Base-by-base conservation (phyloP, 257 asterid genomes). In the Catharanthus roseus region DNA sequence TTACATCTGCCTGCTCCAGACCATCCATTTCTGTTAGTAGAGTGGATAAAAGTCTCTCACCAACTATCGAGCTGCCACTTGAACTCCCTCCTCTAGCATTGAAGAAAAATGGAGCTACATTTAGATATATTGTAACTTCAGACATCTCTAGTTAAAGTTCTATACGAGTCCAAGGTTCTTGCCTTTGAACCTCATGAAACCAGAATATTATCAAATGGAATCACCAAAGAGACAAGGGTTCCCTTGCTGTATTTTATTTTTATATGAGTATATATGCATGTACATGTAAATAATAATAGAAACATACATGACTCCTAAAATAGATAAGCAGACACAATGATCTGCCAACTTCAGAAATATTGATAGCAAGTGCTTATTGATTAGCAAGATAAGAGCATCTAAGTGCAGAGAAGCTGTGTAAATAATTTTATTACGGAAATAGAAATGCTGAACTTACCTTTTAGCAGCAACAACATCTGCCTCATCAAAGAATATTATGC, bases 1-100 rank as follows among this genome's bases (percentile, higher is more conserved):
- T 81, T 75, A 93, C 99, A 73, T 89, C 90, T 76, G 92, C 86
- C 87, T 93, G 93, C 82, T 91, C 97, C 77, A 93, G 75, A 70
- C 99, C 99, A 78, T 93, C 99, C 97, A 93, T 93, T 85, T 93
- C 99, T 1, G 99, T 93, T 53, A 93, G 87, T 79, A 93, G 79
- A 45, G 99, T 93, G 44, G 99, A 86, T 61, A 93, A 77, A 71
- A 93, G 96, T 70, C 95, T 85, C 85, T 93, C 99, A 44, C 96
- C 96, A 47, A 86, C 96, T n/a, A 82, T 73, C 26, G 90, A 58
- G 83, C 96, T 93, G 66, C 91, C 90, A 33, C 83, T 83, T 67
- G 91, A 78, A 82, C 78, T 79, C 75, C 96, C 97, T 73, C 96
- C 99, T 80, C 99, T 93, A 84, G 58, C 77, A 74, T 75, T 73